phyloP scores from a whole-genome alignment of 495 filamentous ascomycete genomes.

The Parachaetomium inaequale region DNA sequence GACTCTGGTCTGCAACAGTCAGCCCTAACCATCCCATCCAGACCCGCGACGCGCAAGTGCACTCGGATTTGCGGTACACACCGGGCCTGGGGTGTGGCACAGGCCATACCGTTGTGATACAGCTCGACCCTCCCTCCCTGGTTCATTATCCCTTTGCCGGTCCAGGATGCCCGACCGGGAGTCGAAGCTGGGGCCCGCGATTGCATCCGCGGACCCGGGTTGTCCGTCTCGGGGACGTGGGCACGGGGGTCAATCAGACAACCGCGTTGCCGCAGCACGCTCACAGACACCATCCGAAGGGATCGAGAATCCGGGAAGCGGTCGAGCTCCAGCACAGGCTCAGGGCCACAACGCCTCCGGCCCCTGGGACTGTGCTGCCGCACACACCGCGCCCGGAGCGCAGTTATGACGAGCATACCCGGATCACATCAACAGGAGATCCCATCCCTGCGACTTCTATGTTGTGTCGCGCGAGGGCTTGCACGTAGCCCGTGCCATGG shows the following conservation, averaged over 20 bases:
- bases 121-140: background rate
- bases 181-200: background rate
- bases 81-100: background rate
- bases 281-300: background rate
- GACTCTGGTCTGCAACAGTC: background rate
- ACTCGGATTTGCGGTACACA: background rate
- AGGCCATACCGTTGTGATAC: background rate
- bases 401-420: background rate
- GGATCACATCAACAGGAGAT: background rate
- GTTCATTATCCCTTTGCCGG: too few species aligned
- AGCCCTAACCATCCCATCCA: background rate
- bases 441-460: background rate
- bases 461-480: background rate
- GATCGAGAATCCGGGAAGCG: background rate
- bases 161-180: background rate
- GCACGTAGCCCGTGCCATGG: background rate
- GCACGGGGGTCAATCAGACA: slow-evolving; percentile 18
- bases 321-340: background rate
- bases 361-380: background rate
- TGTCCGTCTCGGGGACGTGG: background rate
- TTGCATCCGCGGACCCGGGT: background rate
- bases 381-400: background rate
- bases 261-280: slow-evolving; percentile 14
- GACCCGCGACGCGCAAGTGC: slow-evolving; percentile 1
- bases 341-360: slow-evolving; percentile 2